These are phyloP conservation scores for Neurospora sp. DNA, from an alignment of 495 filamentous ascomycete species.

Conservation along the genomic window DNA sequence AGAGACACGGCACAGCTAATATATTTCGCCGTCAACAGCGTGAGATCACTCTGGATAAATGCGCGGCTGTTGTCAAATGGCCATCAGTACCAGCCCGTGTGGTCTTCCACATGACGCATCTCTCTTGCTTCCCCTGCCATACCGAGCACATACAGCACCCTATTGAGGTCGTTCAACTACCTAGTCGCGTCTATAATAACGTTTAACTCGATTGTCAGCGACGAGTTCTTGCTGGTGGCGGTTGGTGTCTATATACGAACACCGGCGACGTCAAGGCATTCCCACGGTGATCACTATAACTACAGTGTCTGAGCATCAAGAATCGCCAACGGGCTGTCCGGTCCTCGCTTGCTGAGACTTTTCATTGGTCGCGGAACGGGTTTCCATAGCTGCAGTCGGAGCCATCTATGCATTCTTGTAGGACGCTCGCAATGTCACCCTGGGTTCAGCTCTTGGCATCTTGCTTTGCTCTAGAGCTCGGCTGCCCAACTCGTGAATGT, in stretches of 20 bases:
- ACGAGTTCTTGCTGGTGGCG: neutral
- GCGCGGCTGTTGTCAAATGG: conserved; percentile 12
- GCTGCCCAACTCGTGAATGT: neutral
- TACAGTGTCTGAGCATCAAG: neutral
- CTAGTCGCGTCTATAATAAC: neutral
- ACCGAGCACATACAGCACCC: neutral
- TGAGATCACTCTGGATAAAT: conserved; percentile 28
- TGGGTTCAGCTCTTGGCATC: conserved; percentile 5
- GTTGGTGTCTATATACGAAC: neutral
- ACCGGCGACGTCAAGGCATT: neutral
- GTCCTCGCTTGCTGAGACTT: conserved; percentile 1
- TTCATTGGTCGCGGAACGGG: conserved; percentile 1
- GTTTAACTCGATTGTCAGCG: neutral
- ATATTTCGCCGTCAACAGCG: conserved; percentile 19
- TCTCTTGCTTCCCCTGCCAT: neutral
- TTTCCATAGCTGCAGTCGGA: conserved; percentile 3
- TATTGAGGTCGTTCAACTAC: neutral
- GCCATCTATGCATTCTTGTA: neutral
- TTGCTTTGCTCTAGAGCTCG: neutral
- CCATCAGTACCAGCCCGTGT: conserved; percentile 7
- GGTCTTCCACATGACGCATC: conserved; percentile 18
- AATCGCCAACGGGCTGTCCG: neutral
- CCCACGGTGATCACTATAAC: neutral
- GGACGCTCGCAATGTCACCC: conserved; percentile 1
- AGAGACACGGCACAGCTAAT: conserved; percentile 25